Conservation (phyloP, 2,329 filamentous ascomycete genomes). For the Exophiala bonariae region DNA sequence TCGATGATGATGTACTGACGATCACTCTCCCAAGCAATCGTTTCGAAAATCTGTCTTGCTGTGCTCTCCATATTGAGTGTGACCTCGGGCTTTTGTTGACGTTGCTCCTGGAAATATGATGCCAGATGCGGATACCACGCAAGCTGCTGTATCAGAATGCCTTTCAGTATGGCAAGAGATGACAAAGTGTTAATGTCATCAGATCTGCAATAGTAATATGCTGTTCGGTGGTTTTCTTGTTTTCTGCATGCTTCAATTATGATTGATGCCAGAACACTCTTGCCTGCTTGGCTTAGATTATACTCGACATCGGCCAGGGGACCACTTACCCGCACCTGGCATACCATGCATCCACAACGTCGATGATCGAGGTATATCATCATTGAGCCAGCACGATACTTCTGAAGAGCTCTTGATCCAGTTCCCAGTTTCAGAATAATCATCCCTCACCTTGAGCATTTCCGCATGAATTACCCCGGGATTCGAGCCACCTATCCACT, state of each 20-base stretch:
- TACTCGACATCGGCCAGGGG: too few relatives aligned
- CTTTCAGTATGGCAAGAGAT: constrained; percentile 34
- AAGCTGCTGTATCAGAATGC: constrained; percentile 36
- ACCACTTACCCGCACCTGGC: constrained; percentile 33
- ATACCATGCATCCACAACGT: constrained; percentile 36
- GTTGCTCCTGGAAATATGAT: constrained; percentile 33
- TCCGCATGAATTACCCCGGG: constrained; percentile 1
- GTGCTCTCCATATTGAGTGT: constrained; percentile 28
- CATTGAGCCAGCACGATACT: constrained; percentile 24
- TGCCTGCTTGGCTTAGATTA: constrained; percentile 36
- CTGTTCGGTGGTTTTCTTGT: constrained; percentile 26
- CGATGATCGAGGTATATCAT: constrained; percentile 22
- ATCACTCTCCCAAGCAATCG: constrained; percentile 30
- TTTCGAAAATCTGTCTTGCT: constrained; percentile 33
- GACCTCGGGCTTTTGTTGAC: constrained; percentile 27
- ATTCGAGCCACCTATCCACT: constrained; percentile 9
- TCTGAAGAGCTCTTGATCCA: constrained; percentile 26
- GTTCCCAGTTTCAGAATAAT: constrained; percentile 23
- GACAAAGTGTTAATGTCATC: constrained; percentile 30
- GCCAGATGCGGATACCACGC: constrained; percentile 31
- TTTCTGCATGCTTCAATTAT: constrained; percentile 36
- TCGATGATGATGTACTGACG: constrained; percentile 43
- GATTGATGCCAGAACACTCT: constrained; percentile 43
- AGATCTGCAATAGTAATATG: constrained; percentile 46
- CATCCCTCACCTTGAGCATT: constrained; percentile 9